phyloP scores from a whole-genome alignment of 257 asterid species.

The Ligustrum vulgare region DNA sequence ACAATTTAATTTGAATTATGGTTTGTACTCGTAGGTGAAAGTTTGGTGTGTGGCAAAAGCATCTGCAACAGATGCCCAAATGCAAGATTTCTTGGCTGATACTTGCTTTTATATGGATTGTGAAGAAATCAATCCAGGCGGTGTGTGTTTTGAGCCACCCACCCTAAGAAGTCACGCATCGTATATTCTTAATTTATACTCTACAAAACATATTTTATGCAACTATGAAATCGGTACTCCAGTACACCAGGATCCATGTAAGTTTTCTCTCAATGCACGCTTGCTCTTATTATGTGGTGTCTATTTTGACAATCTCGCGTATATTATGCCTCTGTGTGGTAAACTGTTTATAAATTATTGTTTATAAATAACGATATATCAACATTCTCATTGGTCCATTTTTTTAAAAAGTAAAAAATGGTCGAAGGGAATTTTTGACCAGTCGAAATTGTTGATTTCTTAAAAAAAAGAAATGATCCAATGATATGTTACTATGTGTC shows the following conservation, averaged over 20 bases:
- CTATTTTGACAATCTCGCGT: too few species aligned
- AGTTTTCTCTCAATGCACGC: neutral
- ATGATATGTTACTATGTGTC: too few species aligned
- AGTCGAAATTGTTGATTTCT: too few species aligned
- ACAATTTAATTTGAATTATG: neutral
- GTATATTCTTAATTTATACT: conserved; percentile 22
- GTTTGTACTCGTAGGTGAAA: neutral
- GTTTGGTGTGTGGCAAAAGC: conserved; percentile 2
- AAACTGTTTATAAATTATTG: too few species aligned
- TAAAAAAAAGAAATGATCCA: too few species aligned
- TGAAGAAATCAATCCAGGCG: conserved; percentile 6
- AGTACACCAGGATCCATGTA: conserved; percentile 22
- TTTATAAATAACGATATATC: too few species aligned
- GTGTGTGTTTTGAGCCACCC: conserved; percentile 16
- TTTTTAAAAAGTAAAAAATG: too few species aligned
- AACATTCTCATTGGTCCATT: too few species aligned
- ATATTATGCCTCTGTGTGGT: too few species aligned
- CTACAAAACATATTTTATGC: neutral
- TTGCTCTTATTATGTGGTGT: neutral
- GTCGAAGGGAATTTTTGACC: too few species aligned
- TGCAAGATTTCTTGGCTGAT: conserved; percentile 13
- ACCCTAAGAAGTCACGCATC: conserved; percentile 14
- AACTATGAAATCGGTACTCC: neutral
- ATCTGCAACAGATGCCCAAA: neutral
- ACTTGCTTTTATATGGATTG: conserved; percentile 20